phyloP scores from a whole-genome alignment of 495 filamentous ascomycete genomes.

The Apiosordaria backusii region DNA sequence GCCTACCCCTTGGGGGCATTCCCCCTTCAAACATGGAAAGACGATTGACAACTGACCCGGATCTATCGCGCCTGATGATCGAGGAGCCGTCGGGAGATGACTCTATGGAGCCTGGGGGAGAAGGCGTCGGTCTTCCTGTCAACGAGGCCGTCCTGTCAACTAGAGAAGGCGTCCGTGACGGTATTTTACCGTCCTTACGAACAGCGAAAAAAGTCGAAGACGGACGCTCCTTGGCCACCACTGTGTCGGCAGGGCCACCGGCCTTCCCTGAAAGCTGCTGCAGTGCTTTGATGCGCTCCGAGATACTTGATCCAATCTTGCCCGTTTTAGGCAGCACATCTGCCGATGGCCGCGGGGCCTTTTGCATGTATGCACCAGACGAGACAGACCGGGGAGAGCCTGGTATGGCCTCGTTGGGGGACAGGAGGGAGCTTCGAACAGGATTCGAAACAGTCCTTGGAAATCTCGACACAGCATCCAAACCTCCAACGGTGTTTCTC shows the following conservation, averaged over 20 bases:
- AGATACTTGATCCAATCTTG: slow-evolving; percentile 84
- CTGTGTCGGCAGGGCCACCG: slow-evolving; percentile 23
- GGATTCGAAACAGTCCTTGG: slow-evolving; percentile 48
- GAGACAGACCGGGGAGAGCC: slow-evolving; percentile 45
- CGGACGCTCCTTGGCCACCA: slow-evolving; percentile 30
- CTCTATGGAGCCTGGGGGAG: slow-evolving; percentile 43
- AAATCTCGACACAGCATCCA: slow-evolving; percentile 25
- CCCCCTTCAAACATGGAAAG: slow-evolving; percentile 47
- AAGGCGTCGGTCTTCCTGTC: slow-evolving; percentile 30
- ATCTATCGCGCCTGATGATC: slow-evolving; percentile 33
- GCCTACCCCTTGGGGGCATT: slow-evolving; percentile 41
- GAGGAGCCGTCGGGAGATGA: slow-evolving; percentile 38
- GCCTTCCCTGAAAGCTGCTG: slow-evolving; percentile 61
- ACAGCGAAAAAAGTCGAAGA: slow-evolving; percentile 52
- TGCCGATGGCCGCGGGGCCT: slow-evolving; percentile 40
- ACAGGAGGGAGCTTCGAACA: slow-evolving; percentile 40
- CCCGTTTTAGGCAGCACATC: slow-evolving; percentile 63
- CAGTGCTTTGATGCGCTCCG: slow-evolving; percentile 82
- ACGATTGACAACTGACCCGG: slow-evolving; percentile 44
- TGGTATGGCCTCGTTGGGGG: slow-evolving; percentile 38
- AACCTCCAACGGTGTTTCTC: slow-evolving; percentile 18
- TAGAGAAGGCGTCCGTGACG: slow-evolving; percentile 46
- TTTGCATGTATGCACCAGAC: slow-evolving; percentile 47
- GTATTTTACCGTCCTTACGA: slow-evolving; percentile 37
- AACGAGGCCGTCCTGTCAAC: slow-evolving; percentile 41